A percentile compares a stretch with the other conserved stretches of the same genome.
phyloP scores from a whole-genome alignment of 805 yeast genomes.

The Saturnispora gosingensis region DNA sequence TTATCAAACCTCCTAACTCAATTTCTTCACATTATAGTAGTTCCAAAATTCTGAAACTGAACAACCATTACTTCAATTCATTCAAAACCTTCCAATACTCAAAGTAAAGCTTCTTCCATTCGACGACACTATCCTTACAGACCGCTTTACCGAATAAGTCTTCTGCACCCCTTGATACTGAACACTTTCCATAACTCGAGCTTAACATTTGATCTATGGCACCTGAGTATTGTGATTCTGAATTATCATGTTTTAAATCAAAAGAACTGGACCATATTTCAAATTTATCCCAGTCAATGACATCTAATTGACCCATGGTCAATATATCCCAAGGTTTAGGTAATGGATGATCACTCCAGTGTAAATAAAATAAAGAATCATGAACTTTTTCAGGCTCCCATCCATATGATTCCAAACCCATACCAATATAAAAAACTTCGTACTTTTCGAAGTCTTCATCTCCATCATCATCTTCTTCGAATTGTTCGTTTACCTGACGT shows the following conservation, averaged over 20 bases:
- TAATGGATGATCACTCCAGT: constrained; percentile 58
- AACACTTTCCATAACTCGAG: constrained; percentile 10
- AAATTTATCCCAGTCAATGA: not conserved
- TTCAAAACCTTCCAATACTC: constrained; percentile 8
- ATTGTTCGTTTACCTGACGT: not conserved
- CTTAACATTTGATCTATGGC: constrained; percentile 9
- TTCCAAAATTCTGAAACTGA: no score
- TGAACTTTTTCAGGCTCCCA: constrained; percentile 29
- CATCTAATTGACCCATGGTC: constrained; percentile 4
- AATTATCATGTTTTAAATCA: not conserved
- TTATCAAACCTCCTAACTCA: no score
- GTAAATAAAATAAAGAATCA: constrained; percentile 35
- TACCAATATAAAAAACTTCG: constrained; percentile 6
- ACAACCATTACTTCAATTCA: not conserved
- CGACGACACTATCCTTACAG: constrained; percentile 11
- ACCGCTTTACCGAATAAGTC: constrained; percentile 21
- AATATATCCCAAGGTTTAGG: constrained; percentile 52
- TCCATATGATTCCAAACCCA: constrained; percentile 17
- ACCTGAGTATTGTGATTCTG: not conserved
- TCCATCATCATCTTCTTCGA: constrained; percentile 3
- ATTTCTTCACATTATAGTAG: no score
- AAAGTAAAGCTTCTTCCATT: constrained; percentile 13
- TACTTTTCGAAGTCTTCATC: not conserved
- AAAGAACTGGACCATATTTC: constrained; percentile 2
- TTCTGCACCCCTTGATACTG: constrained; percentile 10